Conservation (phyloP, 1,284 basidiomycete species). For the Ceratobasidium sp. region DNA sequence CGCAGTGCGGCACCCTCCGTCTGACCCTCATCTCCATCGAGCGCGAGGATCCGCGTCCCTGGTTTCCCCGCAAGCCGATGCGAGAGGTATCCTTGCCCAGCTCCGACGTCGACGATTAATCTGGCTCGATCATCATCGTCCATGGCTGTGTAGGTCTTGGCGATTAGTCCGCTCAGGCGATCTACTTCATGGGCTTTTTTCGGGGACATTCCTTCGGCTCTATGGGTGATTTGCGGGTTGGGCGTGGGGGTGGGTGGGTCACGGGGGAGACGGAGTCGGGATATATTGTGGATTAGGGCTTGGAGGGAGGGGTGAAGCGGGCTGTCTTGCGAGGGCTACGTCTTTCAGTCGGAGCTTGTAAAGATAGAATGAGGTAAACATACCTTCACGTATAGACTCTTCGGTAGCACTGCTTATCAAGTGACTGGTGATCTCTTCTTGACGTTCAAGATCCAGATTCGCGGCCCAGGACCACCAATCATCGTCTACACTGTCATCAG, state of each 20-base stretch:
- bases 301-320: conserved; percentile 16
- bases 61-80: conserved; percentile 37
- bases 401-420: conserved; percentile 15
- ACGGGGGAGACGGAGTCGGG: conserved; percentile 16
- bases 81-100: conserved; percentile 49
- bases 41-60: conserved; percentile 40
- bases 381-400: conserved; percentile 1
- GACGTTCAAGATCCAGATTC: not conserved
- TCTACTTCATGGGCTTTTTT: conserved; percentile 50
- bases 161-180: conserved; percentile 43
- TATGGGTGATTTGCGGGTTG: too few species aligned
- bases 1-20: conserved; percentile 45
- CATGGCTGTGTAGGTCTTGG: not conserved
- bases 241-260: not conserved
- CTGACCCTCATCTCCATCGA: conserved; percentile 47
- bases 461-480: conserved; percentile 37
- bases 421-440: not conserved
- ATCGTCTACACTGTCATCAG: not conserved
- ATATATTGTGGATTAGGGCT: conserved; percentile 2
- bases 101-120: conserved; percentile 48
- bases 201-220: conserved; percentile 43
- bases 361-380: not conserved
- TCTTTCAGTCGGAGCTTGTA: not conserved
- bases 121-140: not conserved
- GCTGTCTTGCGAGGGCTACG: conserved; percentile 15